Base-by-base conservation (phyloP, 2,329 filamentous ascomycete species). In the Claviceps monticola region DNA sequence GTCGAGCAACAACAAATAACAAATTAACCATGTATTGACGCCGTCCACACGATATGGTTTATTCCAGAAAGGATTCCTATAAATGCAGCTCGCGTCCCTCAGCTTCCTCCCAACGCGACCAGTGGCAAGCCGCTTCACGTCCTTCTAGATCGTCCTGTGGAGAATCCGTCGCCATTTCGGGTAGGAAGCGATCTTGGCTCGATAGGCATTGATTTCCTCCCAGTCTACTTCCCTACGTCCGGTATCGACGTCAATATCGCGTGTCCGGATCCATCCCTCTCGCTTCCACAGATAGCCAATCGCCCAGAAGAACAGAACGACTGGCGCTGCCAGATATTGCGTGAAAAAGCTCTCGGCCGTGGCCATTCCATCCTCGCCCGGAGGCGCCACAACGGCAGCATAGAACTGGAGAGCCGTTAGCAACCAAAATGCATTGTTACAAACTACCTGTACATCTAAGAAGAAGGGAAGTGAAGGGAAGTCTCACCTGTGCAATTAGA, bases 231-330 rank as follows among this genome's bases (percentile, higher is more conserved):
- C 76, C 56, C 82, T 75, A 52, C 82, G 76, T 50, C 80, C 83
- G 51, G 74, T 76, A 62, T 86, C 82, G 51, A 87, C 72, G 58
- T 87, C 83, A 56, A 88, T 85, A 55, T 85, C 68, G 37, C 70
- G 63, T 1, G 76, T 70, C 37, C 65, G 72, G 54, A 83, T 68
- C 76, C 78, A 84, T 26, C 75, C 76, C 50, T 72, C 65, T 47
- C 80, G 71, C 72, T 86, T 86, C 83, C 82, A 86, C 55, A 79
- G 43, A 62, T 76, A 86, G 2, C 82, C 79, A 48, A 69, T 60
- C 44, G 69, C 56, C 74, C 77, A 82, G 68, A 82, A 82, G 57
- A 66, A 55, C 14, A 80, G 59, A 51, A 80, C 74, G 52, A 80
- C 72, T 29, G 75, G 75, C 1, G 75, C 56, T 8, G 76, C 76